These are phyloP conservation scores for Yarrowia sp. DNA, from an alignment of 805 yeast genomes.

Conservation along the genomic window DNA sequence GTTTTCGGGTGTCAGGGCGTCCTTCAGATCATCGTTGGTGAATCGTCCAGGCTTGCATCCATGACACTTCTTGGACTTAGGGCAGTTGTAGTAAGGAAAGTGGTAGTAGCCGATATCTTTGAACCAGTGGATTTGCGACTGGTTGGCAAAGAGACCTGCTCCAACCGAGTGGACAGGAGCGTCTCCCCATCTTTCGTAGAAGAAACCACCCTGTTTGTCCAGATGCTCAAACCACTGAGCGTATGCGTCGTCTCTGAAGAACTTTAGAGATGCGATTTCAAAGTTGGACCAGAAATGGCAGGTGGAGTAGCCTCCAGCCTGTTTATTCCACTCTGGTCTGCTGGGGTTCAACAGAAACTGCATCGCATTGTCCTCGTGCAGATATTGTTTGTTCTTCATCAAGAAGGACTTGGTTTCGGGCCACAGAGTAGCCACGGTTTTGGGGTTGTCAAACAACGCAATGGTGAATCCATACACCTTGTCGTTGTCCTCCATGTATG, in stretches of 20 bases:
- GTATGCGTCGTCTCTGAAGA: slow-evolving; percentile 77
- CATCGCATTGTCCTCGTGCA: slow-evolving; percentile 63
- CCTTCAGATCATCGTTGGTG: slow-evolving; percentile 51
- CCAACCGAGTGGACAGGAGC: slow-evolving; percentile 74
- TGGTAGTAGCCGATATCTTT: slow-evolving; percentile 82
- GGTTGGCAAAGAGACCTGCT: slow-evolving; percentile 62
- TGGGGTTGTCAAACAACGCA: slow-evolving; percentile 77
- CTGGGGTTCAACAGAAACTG: slow-evolving; percentile 43
- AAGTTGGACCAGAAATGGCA: slow-evolving; percentile 92
- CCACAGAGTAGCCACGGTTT: slow-evolving; percentile 89
- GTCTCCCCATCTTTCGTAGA: slow-evolving; percentile 95
- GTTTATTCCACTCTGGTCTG: slow-evolving; percentile 42
- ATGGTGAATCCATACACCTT: slow-evolving; percentile 91
- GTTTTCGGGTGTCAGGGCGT: slow-evolving; percentile 63
- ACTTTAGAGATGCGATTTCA: slow-evolving; percentile 76
- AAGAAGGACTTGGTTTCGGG: slow-evolving; percentile 70
- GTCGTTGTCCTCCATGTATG: slow-evolving; percentile 72
- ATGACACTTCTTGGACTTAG: slow-evolving; percentile 59
- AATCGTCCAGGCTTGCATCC: slow-evolving; percentile 58
- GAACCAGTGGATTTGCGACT: slow-evolving; percentile 79
- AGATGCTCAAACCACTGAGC: slow-evolving; percentile 68
- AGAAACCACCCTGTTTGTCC: slow-evolving; percentile 79
- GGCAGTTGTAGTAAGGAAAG: slow-evolving; percentile 74
- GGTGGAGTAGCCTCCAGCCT: slow-evolving; percentile 68
- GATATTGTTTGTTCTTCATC: slow-evolving; percentile 61